phyloP scores from a whole-genome alignment of 1,284 basidiomycete genomes.

The Trametes sp. region DNA sequence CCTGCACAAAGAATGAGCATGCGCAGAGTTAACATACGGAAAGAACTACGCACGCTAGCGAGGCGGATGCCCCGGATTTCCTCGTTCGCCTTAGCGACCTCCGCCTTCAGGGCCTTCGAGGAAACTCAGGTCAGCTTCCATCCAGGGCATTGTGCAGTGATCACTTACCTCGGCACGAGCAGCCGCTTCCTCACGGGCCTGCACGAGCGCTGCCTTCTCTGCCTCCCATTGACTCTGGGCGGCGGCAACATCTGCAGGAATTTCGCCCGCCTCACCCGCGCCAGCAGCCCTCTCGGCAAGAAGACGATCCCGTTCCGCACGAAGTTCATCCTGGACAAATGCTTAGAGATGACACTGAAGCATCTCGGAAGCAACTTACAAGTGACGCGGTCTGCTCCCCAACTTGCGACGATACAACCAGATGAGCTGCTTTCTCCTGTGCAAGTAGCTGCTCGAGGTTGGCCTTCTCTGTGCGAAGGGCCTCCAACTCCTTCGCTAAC shows the following conservation, averaged over 20 bases:
- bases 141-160: no score
- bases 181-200: conserved; percentile 66
- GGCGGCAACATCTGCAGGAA: conserved; percentile 42
- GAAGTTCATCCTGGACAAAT: conserved; percentile 55
- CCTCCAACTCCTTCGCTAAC: conserved; percentile 47
- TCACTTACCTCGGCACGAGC: conserved; percentile 59
- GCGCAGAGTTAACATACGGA: neutral
- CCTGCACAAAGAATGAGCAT: conserved; percentile 38
- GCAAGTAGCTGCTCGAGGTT: conserved; percentile 50
- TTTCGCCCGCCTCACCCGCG: conserved; percentile 37
- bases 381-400: conserved; percentile 41
- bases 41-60: conserved; percentile 43
- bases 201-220: conserved; percentile 64
- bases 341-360: neutral
- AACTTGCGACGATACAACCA: conserved; percentile 18
- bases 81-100: conserved; percentile 54
- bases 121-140: neutral
- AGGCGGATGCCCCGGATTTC: conserved; percentile 53
- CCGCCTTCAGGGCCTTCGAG: conserved; percentile 52
- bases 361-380: conserved; percentile 48
- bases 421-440: conserved; percentile 45
- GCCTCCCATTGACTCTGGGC: conserved; percentile 55
- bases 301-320: conserved; percentile 65
- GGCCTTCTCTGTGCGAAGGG: conserved; percentile 52
- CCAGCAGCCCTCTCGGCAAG: conserved; percentile 64